A percentile compares a stretch with the other conserved stretches of the same genome.
Evolutionary conservation across 495 filamentous ascomycete species (phyloP).

Genomic region (Astrocystis sublimbata): DNA sequence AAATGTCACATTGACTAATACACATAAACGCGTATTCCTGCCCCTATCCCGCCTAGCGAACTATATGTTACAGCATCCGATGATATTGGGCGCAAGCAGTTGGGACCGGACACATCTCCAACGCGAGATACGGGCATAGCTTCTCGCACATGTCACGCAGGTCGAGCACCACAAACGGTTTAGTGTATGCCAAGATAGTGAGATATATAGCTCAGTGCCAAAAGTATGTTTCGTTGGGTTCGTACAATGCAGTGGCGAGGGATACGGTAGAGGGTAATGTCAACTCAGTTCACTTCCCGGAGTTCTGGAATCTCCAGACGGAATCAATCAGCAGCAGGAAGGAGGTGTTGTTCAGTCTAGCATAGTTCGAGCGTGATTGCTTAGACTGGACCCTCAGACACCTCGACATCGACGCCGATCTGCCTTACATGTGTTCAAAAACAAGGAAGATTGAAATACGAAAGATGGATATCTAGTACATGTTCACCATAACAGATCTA

Average conservation of each 20-base stretch:
- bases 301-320: slow-evolving; percentile 23
- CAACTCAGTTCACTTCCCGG: slow-evolving; percentile 43
- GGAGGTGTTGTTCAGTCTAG: slow-evolving; percentile 17
- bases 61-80: slow-evolving; percentile 9
- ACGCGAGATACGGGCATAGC: slow-evolving; percentile 21
- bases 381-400: not conserved
- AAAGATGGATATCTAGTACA: not conserved
- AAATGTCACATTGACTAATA: no score
- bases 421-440: not conserved
- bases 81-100: not conserved
- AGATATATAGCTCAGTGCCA: no score
- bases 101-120: not conserved
- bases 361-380: not conserved
- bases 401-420: not conserved
- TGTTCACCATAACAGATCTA: not conserved
- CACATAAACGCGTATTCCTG: no score
- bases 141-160: slow-evolving; percentile 28
- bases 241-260: slow-evolving; percentile 31
- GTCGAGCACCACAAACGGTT: slow-evolving; percentile 22
- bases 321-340: not conserved
- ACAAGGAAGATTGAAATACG: not conserved
- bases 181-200: no score
- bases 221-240: slow-evolving; percentile 29
- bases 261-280: slow-evolving; percentile 41
- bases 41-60: not conserved